Evolutionary conservation across 1,284 basidiomycete species (phyloP).

Genomic region (Tilletia indica): DNA sequence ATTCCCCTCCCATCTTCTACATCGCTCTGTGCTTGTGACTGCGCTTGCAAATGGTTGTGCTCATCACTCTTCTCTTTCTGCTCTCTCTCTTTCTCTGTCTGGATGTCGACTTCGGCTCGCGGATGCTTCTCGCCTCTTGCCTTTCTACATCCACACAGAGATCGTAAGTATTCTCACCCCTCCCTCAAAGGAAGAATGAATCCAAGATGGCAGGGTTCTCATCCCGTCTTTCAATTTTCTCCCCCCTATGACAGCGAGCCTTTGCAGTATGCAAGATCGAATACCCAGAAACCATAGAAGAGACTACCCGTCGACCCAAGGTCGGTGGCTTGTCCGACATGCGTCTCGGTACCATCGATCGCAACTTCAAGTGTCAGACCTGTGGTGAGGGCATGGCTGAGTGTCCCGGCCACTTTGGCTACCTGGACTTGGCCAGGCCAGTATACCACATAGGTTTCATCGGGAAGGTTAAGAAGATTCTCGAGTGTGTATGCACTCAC

Average conservation of each 20-base stretch:
- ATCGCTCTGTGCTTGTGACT: background rate
- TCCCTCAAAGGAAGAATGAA: background rate
- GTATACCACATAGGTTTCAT: slow-evolving; percentile 98
- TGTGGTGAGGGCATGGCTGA: slow-evolving; percentile 72
- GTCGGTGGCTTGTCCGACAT: slow-evolving; percentile 92
- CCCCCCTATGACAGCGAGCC: slow-evolving; percentile 71
- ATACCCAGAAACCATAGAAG: slow-evolving; percentile 97
- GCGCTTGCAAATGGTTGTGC: background rate
- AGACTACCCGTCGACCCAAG: slow-evolving; percentile 74
- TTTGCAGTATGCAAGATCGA: slow-evolving; percentile 98
- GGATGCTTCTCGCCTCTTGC: slow-evolving; percentile 5
- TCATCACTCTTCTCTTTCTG: slow-evolving; percentile 63
- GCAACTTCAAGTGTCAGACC: slow-evolving; percentile 99
- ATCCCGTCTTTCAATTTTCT: slow-evolving; percentile 27
- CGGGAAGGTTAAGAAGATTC: slow-evolving; percentile 98
- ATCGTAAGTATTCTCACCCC: background rate
- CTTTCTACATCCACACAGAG: slow-evolving; percentile 14
- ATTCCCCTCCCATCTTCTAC: background rate
- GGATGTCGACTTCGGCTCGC: slow-evolving; percentile 6
- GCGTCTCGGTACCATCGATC: slow-evolving; percentile 93
- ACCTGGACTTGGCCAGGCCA: slow-evolving; percentile 93
- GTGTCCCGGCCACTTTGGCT: slow-evolving; percentile 92
- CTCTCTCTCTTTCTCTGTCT: slow-evolving; percentile 25
- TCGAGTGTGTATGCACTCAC: slow-evolving; percentile 97
- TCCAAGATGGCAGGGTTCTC: background rate